Conservation (phyloP, 768 basidiomycete genomes). For the Daedalea quercina region DNA sequence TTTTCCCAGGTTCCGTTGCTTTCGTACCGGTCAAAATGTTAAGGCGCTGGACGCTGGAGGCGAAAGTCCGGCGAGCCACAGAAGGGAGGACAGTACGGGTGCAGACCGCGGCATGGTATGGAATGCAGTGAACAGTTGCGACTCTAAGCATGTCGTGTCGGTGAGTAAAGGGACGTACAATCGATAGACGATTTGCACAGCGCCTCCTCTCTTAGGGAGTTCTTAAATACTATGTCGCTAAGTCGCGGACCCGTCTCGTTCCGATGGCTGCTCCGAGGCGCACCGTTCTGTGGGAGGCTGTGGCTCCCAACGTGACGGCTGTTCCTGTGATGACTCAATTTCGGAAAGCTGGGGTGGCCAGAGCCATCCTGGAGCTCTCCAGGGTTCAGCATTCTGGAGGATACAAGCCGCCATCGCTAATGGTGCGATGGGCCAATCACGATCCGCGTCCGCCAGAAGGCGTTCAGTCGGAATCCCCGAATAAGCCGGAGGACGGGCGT, state of each 20-base stretch:
- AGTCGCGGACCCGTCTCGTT: constrained; percentile 11
- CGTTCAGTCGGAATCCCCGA: not conserved
- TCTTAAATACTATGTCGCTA: constrained; percentile 11
- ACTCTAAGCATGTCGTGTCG: constrained; percentile 1
- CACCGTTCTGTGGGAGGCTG: constrained; percentile 6
- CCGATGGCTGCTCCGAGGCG: constrained; percentile 15
- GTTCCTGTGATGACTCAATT: not conserved
- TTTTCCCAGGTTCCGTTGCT: constrained; percentile 2
- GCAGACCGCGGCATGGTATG: constrained; percentile 5
- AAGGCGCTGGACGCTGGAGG: not conserved
- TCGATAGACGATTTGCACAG: not conserved
- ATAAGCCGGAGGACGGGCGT: not conserved
- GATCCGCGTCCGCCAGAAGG: not conserved
- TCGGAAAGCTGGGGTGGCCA: not conserved
- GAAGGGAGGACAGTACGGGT: constrained; percentile 5
- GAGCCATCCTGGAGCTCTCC: not conserved
- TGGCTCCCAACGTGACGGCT: not conserved
- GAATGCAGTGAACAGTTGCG: constrained; percentile 1
- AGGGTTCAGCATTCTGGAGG: not conserved
- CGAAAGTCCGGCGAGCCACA: constrained; percentile 1
- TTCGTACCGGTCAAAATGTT: not conserved
- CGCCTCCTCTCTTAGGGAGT: not conserved
- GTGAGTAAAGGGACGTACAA: not conserved
- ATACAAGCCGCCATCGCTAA: not conserved
- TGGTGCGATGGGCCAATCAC: not conserved